phyloP scores from a whole-genome alignment of 1,284 basidiomycete species.

The Chalciporus sp. region DNA sequence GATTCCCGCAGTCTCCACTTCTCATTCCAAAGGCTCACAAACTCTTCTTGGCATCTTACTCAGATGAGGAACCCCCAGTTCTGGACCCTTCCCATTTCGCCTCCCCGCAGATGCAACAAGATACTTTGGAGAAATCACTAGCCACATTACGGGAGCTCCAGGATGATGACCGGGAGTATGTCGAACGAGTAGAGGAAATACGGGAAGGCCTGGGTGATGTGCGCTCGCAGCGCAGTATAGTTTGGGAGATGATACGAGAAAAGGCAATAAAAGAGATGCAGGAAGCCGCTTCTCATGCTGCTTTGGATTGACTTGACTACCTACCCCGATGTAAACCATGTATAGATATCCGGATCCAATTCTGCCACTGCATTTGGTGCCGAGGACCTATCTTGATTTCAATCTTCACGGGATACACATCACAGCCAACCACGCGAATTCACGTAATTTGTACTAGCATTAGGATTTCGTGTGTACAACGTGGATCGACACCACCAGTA shows the following conservation, averaged over 20 bases:
- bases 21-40: conserved; percentile 65
- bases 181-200: conserved; percentile 77
- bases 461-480: not conserved
- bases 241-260: conserved; percentile 75
- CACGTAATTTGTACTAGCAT: not conserved
- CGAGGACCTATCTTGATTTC: no score
- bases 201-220: conserved; percentile 74
- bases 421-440: no score
- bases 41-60: conserved; percentile 58
- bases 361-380: not conserved
- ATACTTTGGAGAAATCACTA: conserved; percentile 70
- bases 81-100: conserved; percentile 64
- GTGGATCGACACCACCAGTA: not conserved
- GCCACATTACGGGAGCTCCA: conserved; percentile 72
- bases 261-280: conserved; percentile 74
- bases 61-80: conserved; percentile 44
- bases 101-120: conserved; percentile 63
- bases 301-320: conserved; percentile 24
- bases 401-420: not conserved
- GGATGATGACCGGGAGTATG: conserved; percentile 81
- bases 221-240: conserved; percentile 62
- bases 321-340: not conserved
- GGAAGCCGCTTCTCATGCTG: conserved; percentile 53
- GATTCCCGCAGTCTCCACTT: conserved; percentile 63
- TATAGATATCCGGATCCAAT: not conserved